Evolutionary conservation across 331 rosid genomes (phyloP).

Genomic region (Telfairia occidentalis): DNA sequence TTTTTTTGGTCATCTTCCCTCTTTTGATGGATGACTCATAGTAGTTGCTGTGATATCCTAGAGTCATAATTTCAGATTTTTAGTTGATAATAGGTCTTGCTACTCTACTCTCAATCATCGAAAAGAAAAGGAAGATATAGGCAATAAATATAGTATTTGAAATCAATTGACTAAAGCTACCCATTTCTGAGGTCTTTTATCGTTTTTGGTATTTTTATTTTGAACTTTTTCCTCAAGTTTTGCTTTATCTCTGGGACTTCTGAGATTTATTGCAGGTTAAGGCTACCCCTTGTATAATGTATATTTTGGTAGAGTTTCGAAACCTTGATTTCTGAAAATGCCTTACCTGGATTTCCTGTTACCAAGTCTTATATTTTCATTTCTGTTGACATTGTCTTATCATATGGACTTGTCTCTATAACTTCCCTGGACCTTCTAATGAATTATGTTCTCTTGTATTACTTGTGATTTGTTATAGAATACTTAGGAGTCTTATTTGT

Average conservation of each 20-base stretch:
- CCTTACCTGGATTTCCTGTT: neutral
- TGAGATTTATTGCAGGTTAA: neutral
- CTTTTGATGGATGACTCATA: neutral
- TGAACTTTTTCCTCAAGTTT: neutral
- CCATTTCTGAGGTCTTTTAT: neutral
- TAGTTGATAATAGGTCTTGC: neutral
- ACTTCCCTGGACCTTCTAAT: neutral
- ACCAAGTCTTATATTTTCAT: neutral
- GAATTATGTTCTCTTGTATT: neutral
- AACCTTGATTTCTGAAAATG: neutral
- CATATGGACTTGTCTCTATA: neutral
- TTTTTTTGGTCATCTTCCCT: neutral
- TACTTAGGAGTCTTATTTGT: neutral
- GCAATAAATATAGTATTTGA: too few species aligned
- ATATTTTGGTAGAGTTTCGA: neutral
- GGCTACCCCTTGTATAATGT: neutral
- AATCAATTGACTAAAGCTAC: neutral
- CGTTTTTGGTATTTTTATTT: neutral
- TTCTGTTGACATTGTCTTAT: neutral
- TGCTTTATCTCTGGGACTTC: neutral
- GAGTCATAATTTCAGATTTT: neutral
- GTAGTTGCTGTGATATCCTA: neutral
- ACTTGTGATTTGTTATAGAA: neutral
- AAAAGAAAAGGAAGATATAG: neutral
- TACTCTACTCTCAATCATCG: neutral